Evolutionary conservation across 2,329 filamentous ascomycete species (phyloP).

Genomic region (Escovopsis sp.): DNA sequence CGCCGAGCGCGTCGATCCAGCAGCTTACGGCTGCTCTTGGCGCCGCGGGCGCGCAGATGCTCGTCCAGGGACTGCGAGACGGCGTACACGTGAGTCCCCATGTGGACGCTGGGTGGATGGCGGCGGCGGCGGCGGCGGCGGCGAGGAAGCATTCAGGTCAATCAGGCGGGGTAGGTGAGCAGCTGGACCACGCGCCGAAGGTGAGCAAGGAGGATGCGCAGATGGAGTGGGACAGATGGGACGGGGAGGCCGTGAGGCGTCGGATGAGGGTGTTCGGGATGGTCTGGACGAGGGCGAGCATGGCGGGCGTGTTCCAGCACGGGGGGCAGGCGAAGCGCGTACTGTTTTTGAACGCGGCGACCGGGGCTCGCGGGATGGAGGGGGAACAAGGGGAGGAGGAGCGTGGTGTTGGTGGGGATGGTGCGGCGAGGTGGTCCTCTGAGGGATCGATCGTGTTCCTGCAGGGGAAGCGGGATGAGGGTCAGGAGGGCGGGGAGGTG

Average conservation of each 20-base stretch:
- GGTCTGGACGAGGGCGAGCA: constrained; percentile 46
- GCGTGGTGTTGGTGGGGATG: neutral
- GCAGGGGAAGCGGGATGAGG: no score
- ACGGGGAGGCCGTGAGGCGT: constrained; percentile 36
- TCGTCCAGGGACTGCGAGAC: constrained; percentile 48
- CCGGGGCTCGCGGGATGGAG: constrained; percentile 4
- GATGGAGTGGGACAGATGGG: constrained; percentile 43
- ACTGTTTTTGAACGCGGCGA: constrained; percentile 22
- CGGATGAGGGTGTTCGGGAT: constrained; percentile 46
- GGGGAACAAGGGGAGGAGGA: constrained; percentile 1
- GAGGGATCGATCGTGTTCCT: constrained; percentile 8
- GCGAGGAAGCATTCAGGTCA: no score
- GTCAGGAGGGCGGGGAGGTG: constrained; percentile 1
- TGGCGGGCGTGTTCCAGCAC: constrained; percentile 10
- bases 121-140: no score
- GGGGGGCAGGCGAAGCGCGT: constrained; percentile 18
- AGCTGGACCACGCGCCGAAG: constrained; percentile 49
- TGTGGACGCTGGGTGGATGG: constrained; percentile 18
- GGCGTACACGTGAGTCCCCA: constrained; percentile 51
- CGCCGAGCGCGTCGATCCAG: constrained; percentile 26
- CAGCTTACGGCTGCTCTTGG: constrained; percentile 35
- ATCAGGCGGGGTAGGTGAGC: constrained; percentile 6
- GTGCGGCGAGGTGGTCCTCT: no score
- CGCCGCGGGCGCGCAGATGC: constrained; percentile 50
- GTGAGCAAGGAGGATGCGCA: constrained; percentile 48